Conservation (phyloP, 371 early-diverging fungal genomes). For the Catenaria anguillulae region DNA sequence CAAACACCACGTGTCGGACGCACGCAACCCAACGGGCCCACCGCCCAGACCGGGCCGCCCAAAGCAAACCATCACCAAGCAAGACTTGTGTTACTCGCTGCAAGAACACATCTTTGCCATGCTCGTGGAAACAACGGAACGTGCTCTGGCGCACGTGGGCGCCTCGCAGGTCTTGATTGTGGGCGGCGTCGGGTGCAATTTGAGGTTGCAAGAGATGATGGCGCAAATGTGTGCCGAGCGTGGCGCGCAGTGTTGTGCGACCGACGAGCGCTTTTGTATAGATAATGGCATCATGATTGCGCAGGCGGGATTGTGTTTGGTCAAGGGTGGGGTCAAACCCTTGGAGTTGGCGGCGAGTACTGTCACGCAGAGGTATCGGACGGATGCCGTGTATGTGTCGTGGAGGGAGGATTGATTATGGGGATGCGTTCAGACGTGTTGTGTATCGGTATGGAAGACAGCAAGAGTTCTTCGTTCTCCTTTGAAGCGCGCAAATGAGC, state of each 20-base stretch:
- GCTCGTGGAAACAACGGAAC: slow-evolving; percentile 98
- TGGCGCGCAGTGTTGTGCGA: slow-evolving; percentile 80
- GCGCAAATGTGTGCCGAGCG: slow-evolving; percentile 85
- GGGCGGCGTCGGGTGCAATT: slow-evolving; percentile 98
- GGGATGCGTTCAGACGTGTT: too few relatives aligned
- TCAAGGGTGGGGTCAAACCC: slow-evolving; percentile 30
- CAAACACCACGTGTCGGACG: slow-evolving; percentile 34
- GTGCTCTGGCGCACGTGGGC: slow-evolving; percentile 98
- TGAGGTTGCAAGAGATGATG: slow-evolving; percentile 98
- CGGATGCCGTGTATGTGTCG: slow-evolving; percentile 4
- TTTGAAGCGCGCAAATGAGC: too few relatives aligned
- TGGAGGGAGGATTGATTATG: background rate
- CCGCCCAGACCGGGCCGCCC: background rate
- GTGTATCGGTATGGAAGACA: too few relatives aligned
- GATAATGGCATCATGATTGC: slow-evolving; percentile 99
- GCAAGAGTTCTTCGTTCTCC: too few relatives aligned
- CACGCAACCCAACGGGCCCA: slow-evolving; percentile 14
- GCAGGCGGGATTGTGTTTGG: slow-evolving; percentile 65
- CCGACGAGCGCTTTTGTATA: slow-evolving; percentile 98
- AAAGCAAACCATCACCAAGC: slow-evolving; percentile 38
- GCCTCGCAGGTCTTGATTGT: slow-evolving; percentile 90
- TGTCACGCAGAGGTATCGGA: slow-evolving; percentile 72
- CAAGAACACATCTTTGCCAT: slow-evolving; percentile 99
- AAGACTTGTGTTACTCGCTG: slow-evolving; percentile 92
- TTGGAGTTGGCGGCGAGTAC: slow-evolving; percentile 55